Conservation (phyloP, 2,329 filamentous ascomycete genomes). For the Aureobasidium leucospermi region DNA sequence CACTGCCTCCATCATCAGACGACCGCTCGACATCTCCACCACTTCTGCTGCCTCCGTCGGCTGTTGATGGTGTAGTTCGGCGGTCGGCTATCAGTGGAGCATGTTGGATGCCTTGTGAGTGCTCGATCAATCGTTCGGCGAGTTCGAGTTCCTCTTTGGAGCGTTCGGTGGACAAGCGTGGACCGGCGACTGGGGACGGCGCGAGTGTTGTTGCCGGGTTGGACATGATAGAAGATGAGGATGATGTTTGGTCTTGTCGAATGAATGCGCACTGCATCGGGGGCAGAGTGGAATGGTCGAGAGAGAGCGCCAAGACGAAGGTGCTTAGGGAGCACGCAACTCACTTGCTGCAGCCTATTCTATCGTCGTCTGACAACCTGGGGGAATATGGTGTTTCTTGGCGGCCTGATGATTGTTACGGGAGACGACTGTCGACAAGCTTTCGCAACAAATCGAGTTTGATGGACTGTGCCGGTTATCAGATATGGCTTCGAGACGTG, state of each 20-base stretch:
- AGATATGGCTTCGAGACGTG: background rate
- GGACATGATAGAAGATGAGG: background rate
- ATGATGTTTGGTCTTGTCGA: background rate
- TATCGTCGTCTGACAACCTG: background rate
- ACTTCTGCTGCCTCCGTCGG: slow-evolving; percentile 5
- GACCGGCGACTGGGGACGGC: background rate
- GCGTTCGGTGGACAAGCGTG: slow-evolving; percentile 32
- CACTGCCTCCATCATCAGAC: background rate
- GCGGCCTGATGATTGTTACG: background rate
- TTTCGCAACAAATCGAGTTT: background rate
- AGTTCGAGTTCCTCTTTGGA: slow-evolving; percentile 45
- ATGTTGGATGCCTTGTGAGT: slow-evolving; percentile 31
- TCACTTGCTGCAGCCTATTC: background rate
- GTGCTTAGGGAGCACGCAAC: background rate
- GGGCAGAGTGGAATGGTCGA: background rate
- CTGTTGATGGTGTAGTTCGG: slow-evolving; percentile 14
- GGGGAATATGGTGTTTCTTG: slow-evolving; percentile 3
- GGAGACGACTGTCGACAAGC: background rate
- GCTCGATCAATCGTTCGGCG: slow-evolving; percentile 42
- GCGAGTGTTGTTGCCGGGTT: slow-evolving; percentile 1
- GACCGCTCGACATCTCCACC: slow-evolving; percentile 10
- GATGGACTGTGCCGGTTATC: background rate
- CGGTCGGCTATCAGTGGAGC: slow-evolving; percentile 15
- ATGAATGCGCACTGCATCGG: background rate
- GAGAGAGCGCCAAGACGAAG: background rate